Evolutionary conservation across 345 rosid genomes (phyloP), one percentile per base, ranked within the genome.

Genomic region (rapeseed (Brassica napus)): DNA sequence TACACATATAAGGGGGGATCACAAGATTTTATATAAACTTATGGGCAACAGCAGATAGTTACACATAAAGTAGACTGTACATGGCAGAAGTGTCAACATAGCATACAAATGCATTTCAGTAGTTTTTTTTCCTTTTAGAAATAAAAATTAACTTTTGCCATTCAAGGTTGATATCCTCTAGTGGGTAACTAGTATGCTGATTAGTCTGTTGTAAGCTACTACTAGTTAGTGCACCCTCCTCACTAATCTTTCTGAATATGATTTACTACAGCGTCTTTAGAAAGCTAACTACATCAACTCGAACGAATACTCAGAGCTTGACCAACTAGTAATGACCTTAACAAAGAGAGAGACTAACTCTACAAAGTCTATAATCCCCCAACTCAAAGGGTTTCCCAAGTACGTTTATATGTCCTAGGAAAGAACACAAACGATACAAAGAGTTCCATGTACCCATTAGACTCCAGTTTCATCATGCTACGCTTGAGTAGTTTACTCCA

Each of bases 401-500:
- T 4, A 42, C 1, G n/a, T 72, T 9, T 44, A 44, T 28, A 35
- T 8, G 30, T 35, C 28, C 79, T 65, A 37, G 28, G 2, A 37
- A 67, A 57, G 44, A 68, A 58, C 0, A 6, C 23, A 75, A 28
- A 58, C 5, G 1, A 65, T 32, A 21, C n/a, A 65, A 75, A 14
- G 26, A 55, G 16, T 72, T 60, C 9, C 2, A 6, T 16, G 52
- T 14, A 52, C 28, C 18, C 57, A 67, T 58, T 30, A 28, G 4
- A 68, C 32, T 15, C 49, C n/a, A 68, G 34, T 39, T 35, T 69
- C 64, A 77, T 69, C 65, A 77, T 60, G 75, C 54, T 62, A 69
- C n/a, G 1, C 23, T 23, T 21, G 15, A 62, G 39, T 6, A 62
- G 39, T 71, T 63, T 35, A 3, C 57, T 52, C 32, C 6, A 35